Base-by-base conservation (phyloP, 2,329 filamentous ascomycete species). In the Botryotinia globosa region DNA sequence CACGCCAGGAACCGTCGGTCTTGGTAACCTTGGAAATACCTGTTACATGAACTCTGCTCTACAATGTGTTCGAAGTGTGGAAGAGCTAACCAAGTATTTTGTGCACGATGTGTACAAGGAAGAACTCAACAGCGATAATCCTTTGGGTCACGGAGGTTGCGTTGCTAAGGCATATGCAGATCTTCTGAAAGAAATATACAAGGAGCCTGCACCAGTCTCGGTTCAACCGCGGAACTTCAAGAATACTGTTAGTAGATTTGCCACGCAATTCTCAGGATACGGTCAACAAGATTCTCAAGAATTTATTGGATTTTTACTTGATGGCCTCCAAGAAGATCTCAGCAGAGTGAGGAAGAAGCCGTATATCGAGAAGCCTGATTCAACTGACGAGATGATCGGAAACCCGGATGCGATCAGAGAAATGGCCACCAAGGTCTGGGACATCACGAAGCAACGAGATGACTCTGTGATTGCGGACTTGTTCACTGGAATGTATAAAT, bases 31-130 rank as follows among this genome's bases (percentile, higher is more conserved):
- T 22, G 96, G 96, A 66, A 99, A 99, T 79, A 98, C 96, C 0
- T 99, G 96, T 83, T 99, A 99, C 83, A 98, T 98, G 94, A 98
- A 98, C 82, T 97, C 95, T 34, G 96, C 96, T 16, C 85, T 98
- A 71, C 96, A 99, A 81, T 99, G 96, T 81, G 89, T 99, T 69
- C 90, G 95, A 68, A 97, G 93, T 77, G 94, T 98, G 0, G 93
- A 97, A 80, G 96, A 99, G 82, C 84, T 99, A 75, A 95, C 94
- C 8, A 91, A 94, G 79, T 99, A 97, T 82, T 98, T 99, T 82
- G 82, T 98, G 67, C 86, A 88, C 68, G 87, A 90, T 73, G 87
- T 91, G 74, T 94, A 93, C 82, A 89, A 91, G 78, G 84, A 86
- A 69, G 95, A 99, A 79, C 87, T 98, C 76, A 99, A 99, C 81